These are phyloP conservation scores for Hyphodiscus hymeniophilus DNA, from an alignment of 495 filamentous ascomycete genomes.

Conservation along the genomic window DNA sequence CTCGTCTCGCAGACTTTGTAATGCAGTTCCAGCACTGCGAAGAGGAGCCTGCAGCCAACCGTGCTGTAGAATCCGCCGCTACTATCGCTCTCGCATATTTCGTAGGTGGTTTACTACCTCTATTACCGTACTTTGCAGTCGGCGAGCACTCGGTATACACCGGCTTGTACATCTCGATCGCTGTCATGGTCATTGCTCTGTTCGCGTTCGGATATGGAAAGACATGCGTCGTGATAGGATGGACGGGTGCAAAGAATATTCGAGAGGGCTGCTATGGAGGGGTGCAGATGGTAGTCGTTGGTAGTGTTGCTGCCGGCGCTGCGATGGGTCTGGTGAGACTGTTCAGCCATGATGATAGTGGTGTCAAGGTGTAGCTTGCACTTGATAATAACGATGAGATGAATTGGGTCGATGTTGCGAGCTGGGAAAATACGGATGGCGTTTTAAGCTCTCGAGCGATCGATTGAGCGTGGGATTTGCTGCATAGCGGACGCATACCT, in stretches of 20 bases:
- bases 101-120: constrained; percentile 61
- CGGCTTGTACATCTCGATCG: constrained; percentile 61
- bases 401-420: too few relatives aligned
- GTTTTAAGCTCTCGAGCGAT: too few relatives aligned
- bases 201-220: constrained; percentile 70
- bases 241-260: constrained; percentile 18
- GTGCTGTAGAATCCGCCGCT: constrained; percentile 50
- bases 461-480: too few relatives aligned
- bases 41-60: constrained; percentile 39
- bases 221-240: constrained; percentile 23
- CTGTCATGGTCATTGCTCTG: constrained; percentile 58
- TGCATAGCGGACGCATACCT: too few relatives aligned
- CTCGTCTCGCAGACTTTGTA: constrained; percentile 43
- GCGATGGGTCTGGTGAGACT: constrained; percentile 38
- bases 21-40: constrained; percentile 51
- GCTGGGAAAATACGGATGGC: too few relatives aligned
- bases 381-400: too few relatives aligned
- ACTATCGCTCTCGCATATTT: constrained; percentile 65
- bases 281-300: constrained; percentile 25
- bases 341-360: constrained; percentile 30
- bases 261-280: constrained; percentile 21
- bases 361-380: neutral
- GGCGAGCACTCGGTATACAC: constrained; percentile 41
- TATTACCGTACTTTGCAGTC: constrained; percentile 74
- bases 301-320: constrained; percentile 38